These are phyloP conservation scores for Trichaptum fuscoviolaceum DNA, from an alignment of 768 basidiomycete genomes.

Conservation along the genomic window DNA sequence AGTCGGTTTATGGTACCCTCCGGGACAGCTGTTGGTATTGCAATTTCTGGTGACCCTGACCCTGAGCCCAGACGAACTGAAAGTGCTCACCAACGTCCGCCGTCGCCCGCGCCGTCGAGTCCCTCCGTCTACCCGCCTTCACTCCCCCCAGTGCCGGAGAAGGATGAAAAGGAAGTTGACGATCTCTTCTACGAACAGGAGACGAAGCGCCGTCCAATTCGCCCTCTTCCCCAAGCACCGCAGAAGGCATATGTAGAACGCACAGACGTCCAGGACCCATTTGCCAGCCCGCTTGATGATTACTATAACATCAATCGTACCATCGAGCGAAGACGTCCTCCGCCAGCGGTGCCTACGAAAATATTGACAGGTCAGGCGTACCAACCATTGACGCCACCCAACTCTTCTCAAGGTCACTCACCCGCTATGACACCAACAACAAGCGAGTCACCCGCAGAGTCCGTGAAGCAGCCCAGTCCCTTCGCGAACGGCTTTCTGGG, in stretches of 20 bases:
- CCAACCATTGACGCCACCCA: slow-evolving; percentile 36
- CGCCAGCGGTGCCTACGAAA: neutral
- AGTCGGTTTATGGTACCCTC: slow-evolving; percentile 15
- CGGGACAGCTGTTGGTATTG: slow-evolving; percentile 16
- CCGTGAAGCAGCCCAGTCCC: neutral
- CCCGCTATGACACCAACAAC: neutral
- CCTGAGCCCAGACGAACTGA: neutral
- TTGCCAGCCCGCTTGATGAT: slow-evolving; percentile 12
- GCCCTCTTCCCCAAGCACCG: slow-evolving; percentile 9
- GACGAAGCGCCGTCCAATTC: slow-evolving; percentile 4
- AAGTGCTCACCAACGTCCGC: slow-evolving; percentile 13
- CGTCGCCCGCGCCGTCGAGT: slow-evolving; percentile 37
- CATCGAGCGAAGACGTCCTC: slow-evolving; percentile 20
- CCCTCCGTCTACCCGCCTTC: slow-evolving; percentile 48
- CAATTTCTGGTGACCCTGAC: slow-evolving; percentile 1
- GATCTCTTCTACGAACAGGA: slow-evolving; percentile 16
- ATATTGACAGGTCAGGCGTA: slow-evolving; percentile 13
- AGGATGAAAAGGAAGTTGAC: slow-evolving; percentile 22
- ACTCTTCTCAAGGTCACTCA: slow-evolving; percentile 18
- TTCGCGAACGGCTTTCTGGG: neutral
- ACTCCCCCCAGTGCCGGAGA: slow-evolving; percentile 27
- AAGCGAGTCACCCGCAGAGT: neutral
- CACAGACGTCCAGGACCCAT: neutral
- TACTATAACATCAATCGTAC: slow-evolving; percentile 19
- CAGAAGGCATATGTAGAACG: slow-evolving; percentile 1